phyloP scores from a whole-genome alignment of 768 basidiomycete species.

The Suillus subluteus region DNA sequence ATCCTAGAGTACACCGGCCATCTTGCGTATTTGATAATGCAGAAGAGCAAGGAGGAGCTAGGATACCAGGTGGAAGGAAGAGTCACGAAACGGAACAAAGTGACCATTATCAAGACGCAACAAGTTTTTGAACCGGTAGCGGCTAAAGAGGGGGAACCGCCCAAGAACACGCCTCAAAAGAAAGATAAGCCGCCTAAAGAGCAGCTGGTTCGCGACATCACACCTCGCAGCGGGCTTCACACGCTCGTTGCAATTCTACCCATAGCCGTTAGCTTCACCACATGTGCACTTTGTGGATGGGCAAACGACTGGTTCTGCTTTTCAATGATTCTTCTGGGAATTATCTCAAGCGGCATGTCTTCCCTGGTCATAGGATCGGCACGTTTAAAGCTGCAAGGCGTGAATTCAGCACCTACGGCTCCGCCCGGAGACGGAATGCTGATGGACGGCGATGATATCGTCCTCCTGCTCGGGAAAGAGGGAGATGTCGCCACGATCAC shows the following conservation, averaged over 20 bases:
- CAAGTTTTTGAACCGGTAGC: not conserved
- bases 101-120: conserved; percentile 22
- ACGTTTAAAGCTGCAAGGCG: conserved; percentile 4
- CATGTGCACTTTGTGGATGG: conserved; percentile 19
- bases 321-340: conserved; percentile 24
- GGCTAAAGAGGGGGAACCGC: not conserved
- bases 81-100: conserved; percentile 13
- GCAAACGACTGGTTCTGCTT: conserved; percentile 25
- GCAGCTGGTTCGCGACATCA: not conserved
- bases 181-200: not conserved
- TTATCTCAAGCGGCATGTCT: conserved; percentile 24
- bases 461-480: conserved; percentile 21
- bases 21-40: conserved; percentile 30
- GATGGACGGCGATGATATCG: conserved; percentile 14
- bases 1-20: conserved; percentile 30
- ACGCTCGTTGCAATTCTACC: conserved; percentile 14
- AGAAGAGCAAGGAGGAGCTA: conserved; percentile 21
- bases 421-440: conserved; percentile 36
- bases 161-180: no score
- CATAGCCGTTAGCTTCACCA: conserved; percentile 16
- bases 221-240: not conserved
- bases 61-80: conserved; percentile 15
- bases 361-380: conserved; percentile 22
- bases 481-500: conserved; percentile 18
- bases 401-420: conserved; percentile 25